Evolutionary conservation across 2,329 filamentous ascomycete genomes (phyloP), one percentile per base, ranked within the genome.

Genomic region (Colletotrichum tofieldiae): DNA sequence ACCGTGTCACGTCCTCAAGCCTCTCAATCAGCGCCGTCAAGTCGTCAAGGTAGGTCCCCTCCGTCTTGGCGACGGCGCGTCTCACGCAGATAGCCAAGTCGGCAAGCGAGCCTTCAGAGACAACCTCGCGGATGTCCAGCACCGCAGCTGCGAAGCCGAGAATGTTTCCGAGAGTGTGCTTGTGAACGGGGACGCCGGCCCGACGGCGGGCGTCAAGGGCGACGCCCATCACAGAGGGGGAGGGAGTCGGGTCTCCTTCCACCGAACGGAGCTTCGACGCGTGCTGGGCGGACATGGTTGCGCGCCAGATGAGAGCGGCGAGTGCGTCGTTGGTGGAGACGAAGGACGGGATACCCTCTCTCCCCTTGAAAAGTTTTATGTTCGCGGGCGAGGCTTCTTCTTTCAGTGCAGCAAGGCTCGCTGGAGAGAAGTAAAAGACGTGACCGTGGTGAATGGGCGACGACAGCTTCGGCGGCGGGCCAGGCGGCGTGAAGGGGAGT

Each of bases 91-190:
- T 63, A 1, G 83, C 82, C 14, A 82, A 74, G 59, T 81, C 79
- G 3, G 80, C 80, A 11, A 84, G 71, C 55, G 70, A 78, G 9
- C 75, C 61, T 5, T 66, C 65, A 4, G 59, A 52, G 0, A 82
- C 75, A 52, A 82, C 80, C 67, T 78, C 75, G 18, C 81, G 77
- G 51, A 79, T 71, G 8, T 75, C 66, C 55, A 81, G 72, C 37
- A 73, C 64, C 29, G 79, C 77, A 3, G 77, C 76, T 5, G 81
- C 77, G 67, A 80, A 84, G 54, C 81, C 82, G 14, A 84, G 76
- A 67, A 82, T 83, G 66, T 82, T 82, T 11, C 82, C 83, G 35
- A 84, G 75, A 1, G 81, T 82, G 7, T 78, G 75, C 7, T 79
- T 78, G 67, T 83, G 79, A 5, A 84, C 75, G 0, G 76, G 77